Evolutionary conservation across 306 rosid genomes (phyloP), one percentile per base, ranked within the genome.

Genomic region (Casuarina glauca): DNA sequence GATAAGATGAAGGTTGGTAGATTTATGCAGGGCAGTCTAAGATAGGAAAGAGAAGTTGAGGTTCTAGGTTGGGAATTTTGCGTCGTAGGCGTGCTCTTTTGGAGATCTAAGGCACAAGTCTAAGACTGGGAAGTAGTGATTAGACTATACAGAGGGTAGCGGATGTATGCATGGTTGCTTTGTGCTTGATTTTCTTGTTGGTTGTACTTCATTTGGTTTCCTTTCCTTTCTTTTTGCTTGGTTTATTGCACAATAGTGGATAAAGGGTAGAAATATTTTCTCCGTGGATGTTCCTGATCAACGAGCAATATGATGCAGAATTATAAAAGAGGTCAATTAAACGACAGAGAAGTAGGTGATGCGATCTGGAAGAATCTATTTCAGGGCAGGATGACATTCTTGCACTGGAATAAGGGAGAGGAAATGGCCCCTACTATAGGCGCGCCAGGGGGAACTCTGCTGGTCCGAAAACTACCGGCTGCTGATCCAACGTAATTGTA

Each of bases 381-480:
- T 26, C 88, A 79, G 75, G 97, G 92, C 82, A 92, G 73, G 81
- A 50, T 94, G 86, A 92, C 98, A 11, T 94, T 84, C 87, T 20
- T 92, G 82, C 98, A 86, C 71, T 89, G 92, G 94, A 84, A 87
- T 75, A 89, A 84, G 84, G 98, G 97, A 83, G 89, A 86, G 82
- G 97, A 88, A 86, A 94, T 94, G 98, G 82, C 88, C 72, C 97
- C 97, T 66, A 83, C 89, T 70, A 85, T 90, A 58, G 86, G 83
- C 48, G 89, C 63, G 6, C 79, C 87, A 74, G 89, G 88, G 72
- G 98, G 85, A 71, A 90, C 97, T 51, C 93, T 92, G 79, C 94
- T 94, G 62, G 91, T 94, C 72, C 91, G 97, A 76, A 92, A 88
- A 80, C 54, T 94, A 81, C 94, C 94, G 66, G 66, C 74, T 50